Base-by-base conservation (phyloP, 225 moss, liverwort and hornwort species). In the Physcomitrium patens region DNA sequence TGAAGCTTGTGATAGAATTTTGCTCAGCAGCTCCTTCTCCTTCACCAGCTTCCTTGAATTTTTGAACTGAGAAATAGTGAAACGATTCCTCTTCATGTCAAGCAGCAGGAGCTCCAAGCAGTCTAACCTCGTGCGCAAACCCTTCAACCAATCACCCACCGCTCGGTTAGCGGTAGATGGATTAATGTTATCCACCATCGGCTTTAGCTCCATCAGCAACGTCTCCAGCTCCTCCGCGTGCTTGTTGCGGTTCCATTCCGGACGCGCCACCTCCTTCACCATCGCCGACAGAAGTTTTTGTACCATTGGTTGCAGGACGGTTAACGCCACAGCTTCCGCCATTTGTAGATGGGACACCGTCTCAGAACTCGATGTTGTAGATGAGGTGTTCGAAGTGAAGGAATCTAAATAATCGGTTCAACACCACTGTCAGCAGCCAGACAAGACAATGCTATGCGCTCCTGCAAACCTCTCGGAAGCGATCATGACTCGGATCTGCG, bases 81-180 rank as follows among this genome's bases (percentile, higher is more conserved):
- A 56, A 4, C 1, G 23, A 4, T 62, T 42, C 0, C 52, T 1
- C 8, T 15, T 62, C 28, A 24, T 24, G 60, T 60, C 71, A 7
- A 42, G 52, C 64, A 74, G 27, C 74, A 74, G 0, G 6, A 0
- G 43, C 41, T 14, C 24, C 26, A 74, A 7, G 41, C 0, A 55
- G 55, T 75, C 65, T 24, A 75, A 65, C 58, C 75, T 75, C 18
- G 55, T 58, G 65, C 65, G 44, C 8, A 75, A 67, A 56, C 0
- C 1, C 75, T 75, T 5, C 75, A n/a, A n/a, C n/a, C n/a, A n/a
- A n/a, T n/a, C n/a, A n/a, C n/a, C n/a, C n/a, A n/a, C n/a, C n/a
- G n/a, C n/a, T n/a, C n/a, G n/a, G n/a, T n/a, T n/a, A 75, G 56
- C 55, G 47, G 65, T 22, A 2, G 65, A 57, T 0, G 65, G 27